Percentiles rank a stretch among this genome's conserved stretches.
phyloP scores from a whole-genome alignment of 2,329 filamentous ascomycete species.

The Drechmeria coniospora region DNA sequence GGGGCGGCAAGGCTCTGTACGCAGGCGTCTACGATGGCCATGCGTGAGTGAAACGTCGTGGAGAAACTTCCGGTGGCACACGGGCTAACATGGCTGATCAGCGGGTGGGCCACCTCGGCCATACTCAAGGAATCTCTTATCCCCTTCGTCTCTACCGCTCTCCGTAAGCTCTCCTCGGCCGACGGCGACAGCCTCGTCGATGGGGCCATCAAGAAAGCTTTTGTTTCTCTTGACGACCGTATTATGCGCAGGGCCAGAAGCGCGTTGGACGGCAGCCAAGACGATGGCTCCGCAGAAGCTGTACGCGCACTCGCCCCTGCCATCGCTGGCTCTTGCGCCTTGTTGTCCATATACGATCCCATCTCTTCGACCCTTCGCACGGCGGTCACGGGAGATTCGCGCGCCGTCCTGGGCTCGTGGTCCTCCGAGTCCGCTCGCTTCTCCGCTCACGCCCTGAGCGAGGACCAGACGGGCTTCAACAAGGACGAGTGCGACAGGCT shows the following conservation, averaged over 20 bases:
- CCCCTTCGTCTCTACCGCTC: conserved; percentile 21
- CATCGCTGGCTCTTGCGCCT: conserved; percentile 43
- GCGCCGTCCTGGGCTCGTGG: conserved; percentile 44
- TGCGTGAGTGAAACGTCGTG: conserved; percentile 18
- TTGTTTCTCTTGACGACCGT: conserved; percentile 40
- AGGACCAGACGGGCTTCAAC: conserved; percentile 53
- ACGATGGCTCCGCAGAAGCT: conserved; percentile 13
- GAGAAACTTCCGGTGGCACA: no score
- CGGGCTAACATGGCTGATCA: no score
- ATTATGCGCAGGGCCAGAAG: conserved; percentile 26
- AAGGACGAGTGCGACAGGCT: conserved; percentile 39
- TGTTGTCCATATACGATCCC: conserved; percentile 47
- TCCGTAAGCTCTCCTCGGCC: conserved; percentile 14
- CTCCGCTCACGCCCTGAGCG: conserved; percentile 36
- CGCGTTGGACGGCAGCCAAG: conserved; percentile 13
- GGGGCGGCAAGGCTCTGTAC: conserved; percentile 12
- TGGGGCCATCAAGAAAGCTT: conserved; percentile 39
- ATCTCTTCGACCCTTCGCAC: conserved; percentile 36
- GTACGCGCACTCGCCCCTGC: conserved; percentile 19
- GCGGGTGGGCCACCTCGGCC: conserved; percentile 25
- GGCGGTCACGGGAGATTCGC: conserved; percentile 52
- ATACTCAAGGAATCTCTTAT: conserved; percentile 25
- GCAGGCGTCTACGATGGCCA: conserved; percentile 34
- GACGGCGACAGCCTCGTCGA: conserved; percentile 32
- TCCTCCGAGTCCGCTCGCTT: conserved; percentile 27